Evolutionary conservation across 768 basidiomycete genomes (phyloP), one percentile per base, ranked within the genome.

Genomic region (Termitomyces sp.): DNA sequence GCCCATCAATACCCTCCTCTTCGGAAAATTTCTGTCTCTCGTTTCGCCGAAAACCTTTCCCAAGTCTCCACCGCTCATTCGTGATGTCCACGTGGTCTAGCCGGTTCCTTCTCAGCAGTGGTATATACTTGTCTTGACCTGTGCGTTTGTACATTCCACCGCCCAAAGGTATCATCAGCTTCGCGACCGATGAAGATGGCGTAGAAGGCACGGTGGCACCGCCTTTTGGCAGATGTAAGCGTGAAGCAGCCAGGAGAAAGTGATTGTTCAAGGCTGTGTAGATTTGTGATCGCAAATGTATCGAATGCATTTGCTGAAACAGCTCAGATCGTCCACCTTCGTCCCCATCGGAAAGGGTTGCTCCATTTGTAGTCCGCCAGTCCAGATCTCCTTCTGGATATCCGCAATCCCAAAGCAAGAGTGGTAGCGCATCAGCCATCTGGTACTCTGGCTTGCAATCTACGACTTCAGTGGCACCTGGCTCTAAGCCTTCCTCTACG

Each of bases 391-490:
- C 75, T 28, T 81, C 80, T 33, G 78, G 72, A 70, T 92, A 98
- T 1, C 77, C 84, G 66, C 94, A 95, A 26, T 92, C 87, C 90
- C 94, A 96, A 15, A 98, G 83, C 72, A 98, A 81, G 39, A 99
- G 82, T 1, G 96, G 95, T 0, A 97, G 77, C 1, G 84, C 88
- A 62, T 95, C 90, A 7, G 94, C 94, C 91, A 98, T 98, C 64
- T 90, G 87, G 68, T 98, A 98, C 49, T 85, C 83, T 2, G 96
- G 96, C 69, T 94, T 95, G 51, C 81, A 70, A 56, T 83, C 77
- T 28, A 93, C 80, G 16, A 85, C 68, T 37, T 81, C 73, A 13
- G 78, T 71, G 28, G 73, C 72, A 26, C 57, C 70, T 0, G 69
- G 67, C 6, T 81, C 76, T 18, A 68, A 72, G n/a, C 70, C 76